Percentiles rank a stretch among this genome's conserved stretches.
phyloP scores from a whole-genome alignment of 2,329 filamentous ascomycete genomes.

The Aureobasidium sp. region DNA sequence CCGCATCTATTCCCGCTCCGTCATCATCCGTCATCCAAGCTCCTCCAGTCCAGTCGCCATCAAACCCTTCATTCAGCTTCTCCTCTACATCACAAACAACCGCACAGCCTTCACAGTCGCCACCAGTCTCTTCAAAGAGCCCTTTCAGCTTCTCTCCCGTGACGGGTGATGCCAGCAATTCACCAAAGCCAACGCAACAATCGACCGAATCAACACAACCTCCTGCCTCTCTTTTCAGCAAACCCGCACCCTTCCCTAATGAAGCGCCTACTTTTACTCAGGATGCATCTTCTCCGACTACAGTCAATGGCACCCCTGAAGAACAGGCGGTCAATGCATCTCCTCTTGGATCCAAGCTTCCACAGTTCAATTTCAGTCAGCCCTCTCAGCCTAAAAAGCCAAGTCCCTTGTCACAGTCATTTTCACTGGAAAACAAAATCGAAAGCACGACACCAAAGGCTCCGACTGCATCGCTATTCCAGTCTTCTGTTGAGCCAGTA shows the following conservation, averaged over 20 bases:
- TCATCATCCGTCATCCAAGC: not conserved
- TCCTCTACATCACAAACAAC: not conserved
- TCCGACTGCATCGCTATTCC: not conserved
- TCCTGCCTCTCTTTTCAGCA: not conserved
- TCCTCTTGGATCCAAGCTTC: conserved; percentile 1
- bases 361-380: conserved; percentile 14
- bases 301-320: not conserved
- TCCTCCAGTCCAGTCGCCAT: not conserved
- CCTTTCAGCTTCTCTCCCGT: not conserved
- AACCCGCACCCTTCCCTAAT: not conserved
- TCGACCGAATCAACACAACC: not conserved
- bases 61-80: conserved; percentile 7
- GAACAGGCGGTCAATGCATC: not conserved
- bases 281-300: not conserved
- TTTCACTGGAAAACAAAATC: not conserved
- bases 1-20: not conserved
- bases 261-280: not conserved
- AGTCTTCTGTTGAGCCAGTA: conserved; percentile 1
- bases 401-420: conserved; percentile 27
- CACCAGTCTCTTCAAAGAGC: not conserved
- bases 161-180: not conserved
- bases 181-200: not conserved
- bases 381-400: conserved; percentile 24
- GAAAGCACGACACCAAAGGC: not conserved
- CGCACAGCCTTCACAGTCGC: not conserved